phyloP scores from a whole-genome alignment of 176 grass and related monocot species.

The Raddia distichophylla region DNA sequence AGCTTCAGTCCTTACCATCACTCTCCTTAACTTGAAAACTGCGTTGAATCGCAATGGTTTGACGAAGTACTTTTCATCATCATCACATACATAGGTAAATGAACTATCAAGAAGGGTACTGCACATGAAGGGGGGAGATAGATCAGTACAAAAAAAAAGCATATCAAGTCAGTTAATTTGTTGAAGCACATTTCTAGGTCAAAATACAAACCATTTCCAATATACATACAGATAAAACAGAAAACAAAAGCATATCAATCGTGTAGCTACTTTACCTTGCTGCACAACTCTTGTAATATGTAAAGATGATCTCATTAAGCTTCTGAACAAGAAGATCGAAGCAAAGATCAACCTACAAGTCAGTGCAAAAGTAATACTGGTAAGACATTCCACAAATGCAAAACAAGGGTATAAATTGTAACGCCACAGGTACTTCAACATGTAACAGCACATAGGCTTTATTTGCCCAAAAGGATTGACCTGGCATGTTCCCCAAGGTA shows the following conservation, averaged over 20 bases:
- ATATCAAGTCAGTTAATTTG: neutral
- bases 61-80: constrained; percentile 80
- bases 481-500: constrained; percentile 13
- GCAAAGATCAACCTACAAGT: constrained; percentile 89
- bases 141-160: constrained; percentile 35
- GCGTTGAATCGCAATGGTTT: constrained; percentile 89
- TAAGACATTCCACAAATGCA: constrained; percentile 37
- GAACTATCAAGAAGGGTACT: constrained; percentile 93
- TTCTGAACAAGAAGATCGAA: constrained; percentile 97
- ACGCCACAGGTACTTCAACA: constrained; percentile 16
- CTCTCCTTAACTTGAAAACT: constrained; percentile 96
- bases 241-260: constrained; percentile 46
- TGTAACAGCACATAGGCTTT: constrained; percentile 1
- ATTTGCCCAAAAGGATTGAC: constrained; percentile 10
- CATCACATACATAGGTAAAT: constrained; percentile 88
- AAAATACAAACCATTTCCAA: neutral
- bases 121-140: constrained; percentile 33
- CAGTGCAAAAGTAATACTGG: constrained; percentile 15
- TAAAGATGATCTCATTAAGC: constrained; percentile 96
- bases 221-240: constrained; percentile 14
- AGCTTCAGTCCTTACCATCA: constrained; percentile 68
- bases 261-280: too few relatives aligned
- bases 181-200: neutral
- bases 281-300: constrained; percentile 93
- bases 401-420: constrained; percentile 31